phyloP scores from a whole-genome alignment of 192 early-diverging fungal genomes.

The Coemansia sp. region DNA sequence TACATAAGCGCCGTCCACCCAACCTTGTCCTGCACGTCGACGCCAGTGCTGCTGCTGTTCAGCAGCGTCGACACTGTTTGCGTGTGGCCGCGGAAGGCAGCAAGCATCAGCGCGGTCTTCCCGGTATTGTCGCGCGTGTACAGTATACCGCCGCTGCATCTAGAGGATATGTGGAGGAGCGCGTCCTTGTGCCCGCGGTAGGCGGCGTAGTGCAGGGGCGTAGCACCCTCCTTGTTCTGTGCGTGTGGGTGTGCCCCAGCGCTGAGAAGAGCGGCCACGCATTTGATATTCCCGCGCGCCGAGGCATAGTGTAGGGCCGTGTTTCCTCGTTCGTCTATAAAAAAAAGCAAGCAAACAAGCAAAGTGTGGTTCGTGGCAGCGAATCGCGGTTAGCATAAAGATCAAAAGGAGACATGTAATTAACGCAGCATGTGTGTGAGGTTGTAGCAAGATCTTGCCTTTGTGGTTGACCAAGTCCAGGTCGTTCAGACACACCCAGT shows the following conservation, averaged over 20 bases:
- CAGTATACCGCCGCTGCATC: background rate
- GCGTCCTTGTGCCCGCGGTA: conserved; percentile 33
- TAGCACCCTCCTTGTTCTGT: conserved; percentile 36
- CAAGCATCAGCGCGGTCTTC: conserved; percentile 48
- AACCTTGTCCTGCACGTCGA: conserved; percentile 29
- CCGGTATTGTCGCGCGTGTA: conserved; percentile 25
- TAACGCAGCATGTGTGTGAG: background rate
- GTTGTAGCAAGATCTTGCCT: conserved; percentile 13
- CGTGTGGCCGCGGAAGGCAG: conserved; percentile 45
- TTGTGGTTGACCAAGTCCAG: conserved; percentile 18
- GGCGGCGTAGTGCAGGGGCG: conserved; percentile 39
- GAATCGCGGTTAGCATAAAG: no score
- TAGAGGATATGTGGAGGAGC: conserved; percentile 5
- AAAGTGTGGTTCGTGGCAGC: no score
- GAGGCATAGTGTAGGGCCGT: conserved; percentile 42
- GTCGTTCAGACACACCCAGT: conserved; percentile 37
- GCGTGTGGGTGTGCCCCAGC: background rate
- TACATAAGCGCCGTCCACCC: conserved; percentile 53
- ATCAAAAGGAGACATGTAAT: no score
- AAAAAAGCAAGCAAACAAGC: background rate
- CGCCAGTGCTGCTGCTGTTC: background rate
- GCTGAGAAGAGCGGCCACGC: conserved; percentile 18
- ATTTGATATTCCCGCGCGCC: conserved; percentile 14
- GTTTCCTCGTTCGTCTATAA: conserved; percentile 37
- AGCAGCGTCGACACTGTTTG: conserved; percentile 24